Percentiles rank a stretch among this genome's conserved stretches.
These are phyloP conservation scores for Murraya koenigii DNA, from an alignment of 345 rosid species.

Conservation along the genomic window DNA sequence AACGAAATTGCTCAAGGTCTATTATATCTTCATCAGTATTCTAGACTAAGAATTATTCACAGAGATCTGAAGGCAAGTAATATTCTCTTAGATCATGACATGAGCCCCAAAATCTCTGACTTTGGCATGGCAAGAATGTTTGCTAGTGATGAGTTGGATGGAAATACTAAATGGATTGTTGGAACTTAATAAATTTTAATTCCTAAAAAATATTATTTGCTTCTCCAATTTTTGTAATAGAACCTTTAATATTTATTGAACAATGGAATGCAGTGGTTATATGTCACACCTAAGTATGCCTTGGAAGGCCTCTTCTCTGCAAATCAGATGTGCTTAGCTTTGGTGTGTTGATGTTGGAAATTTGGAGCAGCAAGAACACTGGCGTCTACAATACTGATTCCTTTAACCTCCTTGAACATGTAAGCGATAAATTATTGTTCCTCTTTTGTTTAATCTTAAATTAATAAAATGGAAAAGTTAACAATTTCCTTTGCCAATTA, in stretches of 20 bases:
- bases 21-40: slow-evolving; percentile 37
- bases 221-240: not conserved
- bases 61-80: slow-evolving; percentile 38
- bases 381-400: slow-evolving; percentile 33
- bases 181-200: slow-evolving; percentile 36
- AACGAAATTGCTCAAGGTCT: slow-evolving; percentile 37
- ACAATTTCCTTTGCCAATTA: not conserved
- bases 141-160: slow-evolving; percentile 35
- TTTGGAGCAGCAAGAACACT: slow-evolving; percentile 41
- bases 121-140: slow-evolving; percentile 58
- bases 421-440: not conserved
- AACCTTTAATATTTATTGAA: not conserved
- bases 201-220: not conserved
- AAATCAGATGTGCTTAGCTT: slow-evolving; percentile 15
- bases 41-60: slow-evolving; percentile 29
- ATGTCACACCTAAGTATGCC: slow-evolving; percentile 39
- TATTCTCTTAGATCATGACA: slow-evolving; percentile 36
- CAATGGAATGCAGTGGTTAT: slow-evolving; percentile 32
- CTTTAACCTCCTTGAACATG: slow-evolving; percentile 26
- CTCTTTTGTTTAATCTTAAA: not conserved
- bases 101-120: slow-evolving; percentile 53
- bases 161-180: slow-evolving; percentile 37
- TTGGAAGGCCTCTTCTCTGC: not conserved
- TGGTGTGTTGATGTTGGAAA: slow-evolving; percentile 32
- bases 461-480: not conserved